Conservation (phyloP, 169 alveolate species). For the Eimeria praecox region DNA sequence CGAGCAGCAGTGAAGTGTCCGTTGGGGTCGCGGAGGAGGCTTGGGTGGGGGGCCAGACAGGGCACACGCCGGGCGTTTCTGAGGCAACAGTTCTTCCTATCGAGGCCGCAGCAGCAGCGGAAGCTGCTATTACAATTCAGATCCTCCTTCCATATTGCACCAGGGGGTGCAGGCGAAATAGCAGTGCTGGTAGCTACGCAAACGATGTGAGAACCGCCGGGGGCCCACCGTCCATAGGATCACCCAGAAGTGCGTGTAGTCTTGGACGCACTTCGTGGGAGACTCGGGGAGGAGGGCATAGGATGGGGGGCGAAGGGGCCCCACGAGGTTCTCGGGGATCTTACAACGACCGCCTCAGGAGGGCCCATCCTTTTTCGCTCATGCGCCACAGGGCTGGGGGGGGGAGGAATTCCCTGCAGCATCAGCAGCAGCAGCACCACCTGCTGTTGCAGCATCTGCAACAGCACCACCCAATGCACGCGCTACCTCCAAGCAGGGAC, state of each 20-base stretch:
- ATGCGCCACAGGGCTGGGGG: constrained; percentile 55
- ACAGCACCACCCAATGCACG: constrained; percentile 46
- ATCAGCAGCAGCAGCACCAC: constrained; percentile 40
- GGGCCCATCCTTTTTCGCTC: constrained; percentile 50
- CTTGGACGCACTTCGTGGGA: constrained; percentile 72
- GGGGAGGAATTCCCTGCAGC: constrained; percentile 40
- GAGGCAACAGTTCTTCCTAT: constrained; percentile 57
- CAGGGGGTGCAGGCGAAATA: constrained; percentile 62
- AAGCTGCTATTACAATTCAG: constrained; percentile 64
- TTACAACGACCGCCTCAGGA: constrained; percentile 57
- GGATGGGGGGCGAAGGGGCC: constrained; percentile 51
- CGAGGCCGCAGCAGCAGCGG: constrained; percentile 76
- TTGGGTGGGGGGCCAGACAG: constrained; percentile 26
- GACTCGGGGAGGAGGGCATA: constrained; percentile 70
- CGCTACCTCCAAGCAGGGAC: constrained; percentile 70
- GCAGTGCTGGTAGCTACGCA: constrained; percentile 73
- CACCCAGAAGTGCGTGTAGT: constrained; percentile 60
- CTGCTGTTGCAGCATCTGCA: constrained; percentile 57
- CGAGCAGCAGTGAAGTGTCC: constrained; percentile 50
- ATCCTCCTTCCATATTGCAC: constrained; percentile 66
- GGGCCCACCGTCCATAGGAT: constrained; percentile 69
- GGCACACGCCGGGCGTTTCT: constrained; percentile 17
- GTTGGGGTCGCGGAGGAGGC: constrained; percentile 28
- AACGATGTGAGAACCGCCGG: constrained; percentile 37
- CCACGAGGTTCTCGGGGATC: constrained; percentile 69